Conservation (phyloP, 257 asterid species). For the Plantago major region DNA sequence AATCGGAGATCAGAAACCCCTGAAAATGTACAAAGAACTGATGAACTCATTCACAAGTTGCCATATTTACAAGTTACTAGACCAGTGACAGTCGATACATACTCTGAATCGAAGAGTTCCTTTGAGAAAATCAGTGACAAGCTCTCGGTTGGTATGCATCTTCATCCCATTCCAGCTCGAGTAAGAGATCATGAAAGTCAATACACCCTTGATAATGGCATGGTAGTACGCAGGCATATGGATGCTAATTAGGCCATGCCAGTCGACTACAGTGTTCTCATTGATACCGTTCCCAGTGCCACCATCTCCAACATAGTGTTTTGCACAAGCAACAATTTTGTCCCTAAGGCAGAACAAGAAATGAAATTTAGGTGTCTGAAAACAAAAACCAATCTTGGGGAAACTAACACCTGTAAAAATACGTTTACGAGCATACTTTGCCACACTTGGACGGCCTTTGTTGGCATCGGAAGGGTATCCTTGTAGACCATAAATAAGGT, state of each 20-base stretch:
- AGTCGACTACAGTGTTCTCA: not conserved
- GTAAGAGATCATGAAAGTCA: not conserved
- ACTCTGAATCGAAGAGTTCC: not conserved
- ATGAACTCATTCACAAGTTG: too few species aligned
- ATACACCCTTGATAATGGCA: constrained; percentile 5
- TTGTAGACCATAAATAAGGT: constrained; percentile 5
- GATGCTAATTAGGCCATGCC: constrained; percentile 1
- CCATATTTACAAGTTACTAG: too few species aligned
- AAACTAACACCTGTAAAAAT: not conserved
- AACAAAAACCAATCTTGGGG: not conserved
- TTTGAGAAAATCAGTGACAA: constrained; percentile 4
- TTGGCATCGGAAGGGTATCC: constrained; percentile 5
- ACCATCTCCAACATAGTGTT: constrained; percentile 8
- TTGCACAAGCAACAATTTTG: constrained; percentile 5
- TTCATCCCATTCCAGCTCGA: constrained; percentile 4
- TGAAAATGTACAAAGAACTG: too few species aligned
- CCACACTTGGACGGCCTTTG: constrained; percentile 1
- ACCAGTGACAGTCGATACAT: not conserved
- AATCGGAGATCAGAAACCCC: too few species aligned
- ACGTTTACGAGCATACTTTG: constrained; percentile 3
- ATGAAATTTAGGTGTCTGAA: not conserved
- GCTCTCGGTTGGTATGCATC: constrained; percentile 6
- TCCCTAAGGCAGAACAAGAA: not conserved
- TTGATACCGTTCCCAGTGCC: not conserved
- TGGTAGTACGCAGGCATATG: constrained; percentile 7